Conservation (phyloP, 2,329 filamentous ascomycete genomes). For the Cryphonectria japonica region DNA sequence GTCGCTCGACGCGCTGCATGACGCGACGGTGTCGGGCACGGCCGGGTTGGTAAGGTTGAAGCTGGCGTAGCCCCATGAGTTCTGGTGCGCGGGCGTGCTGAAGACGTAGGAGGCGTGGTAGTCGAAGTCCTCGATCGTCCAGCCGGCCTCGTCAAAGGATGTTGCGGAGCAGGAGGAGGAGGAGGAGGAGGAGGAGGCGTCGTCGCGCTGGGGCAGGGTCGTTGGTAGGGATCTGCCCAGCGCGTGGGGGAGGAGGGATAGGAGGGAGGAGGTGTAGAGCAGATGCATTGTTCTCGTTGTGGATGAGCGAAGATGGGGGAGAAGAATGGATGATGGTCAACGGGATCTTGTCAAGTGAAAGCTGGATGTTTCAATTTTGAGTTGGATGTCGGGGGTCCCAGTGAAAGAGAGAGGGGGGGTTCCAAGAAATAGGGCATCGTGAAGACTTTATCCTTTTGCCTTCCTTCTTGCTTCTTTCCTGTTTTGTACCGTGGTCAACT, state of each 20-base stretch:
- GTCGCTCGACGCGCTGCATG: constrained; percentile 47
- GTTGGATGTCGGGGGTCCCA: not conserved
- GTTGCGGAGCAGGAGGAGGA: constrained; percentile 38
- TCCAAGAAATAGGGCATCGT: not conserved
- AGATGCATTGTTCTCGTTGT: constrained; percentile 12
- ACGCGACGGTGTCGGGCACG: constrained; percentile 39
- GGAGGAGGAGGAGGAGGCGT: not conserved
- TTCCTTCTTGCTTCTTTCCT: not conserved
- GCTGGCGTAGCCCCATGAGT: constrained; percentile 49
- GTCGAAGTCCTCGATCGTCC: constrained; percentile 50
- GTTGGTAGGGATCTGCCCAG: constrained; percentile 31
- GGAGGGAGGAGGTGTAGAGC: not conserved
- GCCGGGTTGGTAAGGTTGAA: constrained; percentile 56
- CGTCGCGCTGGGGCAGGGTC: constrained; percentile 26
- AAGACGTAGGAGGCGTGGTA: constrained; percentile 55
- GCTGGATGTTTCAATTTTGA: not conserved
- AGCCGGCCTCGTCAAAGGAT: constrained; percentile 43
- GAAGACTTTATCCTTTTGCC: not conserved
- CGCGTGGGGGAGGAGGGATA: constrained; percentile 7
- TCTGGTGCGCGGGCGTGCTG: constrained; percentile 56
- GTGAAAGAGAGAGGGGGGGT: not conserved
- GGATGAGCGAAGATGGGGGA: not conserved
- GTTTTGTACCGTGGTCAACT: not conserved
- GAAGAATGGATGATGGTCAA: not conserved
- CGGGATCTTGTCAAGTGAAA: not conserved